phyloP scores from a whole-genome alignment of 345 rosid genomes.

The Lepidium aucheri region DNA sequence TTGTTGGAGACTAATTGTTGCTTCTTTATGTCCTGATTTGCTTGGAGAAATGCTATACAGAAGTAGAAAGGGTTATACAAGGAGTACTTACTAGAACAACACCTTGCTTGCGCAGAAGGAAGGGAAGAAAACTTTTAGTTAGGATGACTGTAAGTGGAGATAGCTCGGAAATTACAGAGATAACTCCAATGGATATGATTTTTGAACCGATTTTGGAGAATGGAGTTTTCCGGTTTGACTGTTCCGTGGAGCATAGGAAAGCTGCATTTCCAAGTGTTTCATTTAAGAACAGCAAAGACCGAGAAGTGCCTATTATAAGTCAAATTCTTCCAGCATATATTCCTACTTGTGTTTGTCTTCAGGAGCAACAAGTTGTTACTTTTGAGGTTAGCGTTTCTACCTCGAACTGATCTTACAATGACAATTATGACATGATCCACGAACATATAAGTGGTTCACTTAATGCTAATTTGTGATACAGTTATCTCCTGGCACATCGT shows the following conservation, averaged over 20 bases:
- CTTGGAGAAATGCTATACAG: slow-evolving; percentile 17
- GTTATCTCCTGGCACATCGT: slow-evolving; percentile 75
- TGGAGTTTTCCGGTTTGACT: slow-evolving; percentile 75
- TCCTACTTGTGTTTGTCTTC: slow-evolving; percentile 40
- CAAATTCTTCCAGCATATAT: slow-evolving; percentile 38
- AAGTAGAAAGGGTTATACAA: slow-evolving; percentile 1
- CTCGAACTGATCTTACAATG: not conserved
- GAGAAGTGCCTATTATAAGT: slow-evolving; percentile 44
- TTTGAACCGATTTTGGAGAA: slow-evolving; percentile 65
- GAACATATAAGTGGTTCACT: not conserved
- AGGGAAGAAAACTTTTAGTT: slow-evolving; percentile 2
- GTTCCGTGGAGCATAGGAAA: slow-evolving; percentile 43
- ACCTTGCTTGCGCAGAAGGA: slow-evolving; percentile 44
- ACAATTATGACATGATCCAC: not conserved
- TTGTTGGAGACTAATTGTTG: slow-evolving; percentile 5
- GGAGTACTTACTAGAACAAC: slow-evolving; percentile 8
- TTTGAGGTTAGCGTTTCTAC: slow-evolving; percentile 43
- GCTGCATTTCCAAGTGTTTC: slow-evolving; percentile 68
- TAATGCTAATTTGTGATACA: slow-evolving; percentile 19
- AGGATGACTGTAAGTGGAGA: slow-evolving; percentile 38
- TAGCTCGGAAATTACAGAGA: slow-evolving; percentile 25
- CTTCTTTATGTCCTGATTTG: not conserved
- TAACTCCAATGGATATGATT: slow-evolving; percentile 42
- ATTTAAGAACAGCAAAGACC: slow-evolving; percentile 38
- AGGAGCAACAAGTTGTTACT: slow-evolving; percentile 55